Evolutionary conservation across 352 stramenopile genomes (phyloP).

Genomic region (Elongisporangium undulatum): DNA sequence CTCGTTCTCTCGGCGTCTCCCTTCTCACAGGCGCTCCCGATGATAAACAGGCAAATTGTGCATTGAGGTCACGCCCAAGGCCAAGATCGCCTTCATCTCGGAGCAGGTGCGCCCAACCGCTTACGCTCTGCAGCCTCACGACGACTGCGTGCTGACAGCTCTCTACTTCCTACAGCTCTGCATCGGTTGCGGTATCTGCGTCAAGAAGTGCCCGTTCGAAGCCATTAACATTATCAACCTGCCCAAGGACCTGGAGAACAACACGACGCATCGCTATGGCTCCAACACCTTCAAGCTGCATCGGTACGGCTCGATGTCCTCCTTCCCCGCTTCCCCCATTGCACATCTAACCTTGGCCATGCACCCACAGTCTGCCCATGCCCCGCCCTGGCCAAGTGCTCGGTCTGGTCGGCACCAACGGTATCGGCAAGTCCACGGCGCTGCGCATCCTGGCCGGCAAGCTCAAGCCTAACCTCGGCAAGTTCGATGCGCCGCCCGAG

Average conservation of each 20-base stretch:
- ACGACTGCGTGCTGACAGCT: neutral
- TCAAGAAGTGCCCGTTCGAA: conserved; percentile 99
- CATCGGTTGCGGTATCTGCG: conserved; percentile 99
- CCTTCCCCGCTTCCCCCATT: neutral
- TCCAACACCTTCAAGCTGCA: conserved; percentile 99
- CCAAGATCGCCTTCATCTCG: conserved; percentile 98
- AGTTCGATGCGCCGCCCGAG: conserved; percentile 95
- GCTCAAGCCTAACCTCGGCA: conserved; percentile 99
- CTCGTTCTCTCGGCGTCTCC: neutral
- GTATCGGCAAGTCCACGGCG: conserved; percentile 99
- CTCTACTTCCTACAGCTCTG: conserved; percentile 80
- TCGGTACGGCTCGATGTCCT: conserved; percentile 26
- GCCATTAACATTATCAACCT: conserved; percentile 99
- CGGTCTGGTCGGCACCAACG: conserved; percentile 98
- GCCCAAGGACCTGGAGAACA: conserved; percentile 97
- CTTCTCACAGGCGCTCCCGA: neutral
- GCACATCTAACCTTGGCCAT: neutral
- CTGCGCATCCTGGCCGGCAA: conserved; percentile 99
- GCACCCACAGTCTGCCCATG: conserved; percentile 92
- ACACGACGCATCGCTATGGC: conserved; percentile 99
- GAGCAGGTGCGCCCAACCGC: conserved; percentile 55
- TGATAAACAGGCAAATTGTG: conserved; percentile 93
- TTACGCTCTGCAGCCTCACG: neutral
- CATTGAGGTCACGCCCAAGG: conserved; percentile 97
- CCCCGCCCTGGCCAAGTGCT: conserved; percentile 97